Percentiles rank a stretch among this genome's conserved stretches.
Evolutionary conservation across 768 basidiomycete genomes (phyloP).

Genomic region (Leucocoprinus sp.): DNA sequence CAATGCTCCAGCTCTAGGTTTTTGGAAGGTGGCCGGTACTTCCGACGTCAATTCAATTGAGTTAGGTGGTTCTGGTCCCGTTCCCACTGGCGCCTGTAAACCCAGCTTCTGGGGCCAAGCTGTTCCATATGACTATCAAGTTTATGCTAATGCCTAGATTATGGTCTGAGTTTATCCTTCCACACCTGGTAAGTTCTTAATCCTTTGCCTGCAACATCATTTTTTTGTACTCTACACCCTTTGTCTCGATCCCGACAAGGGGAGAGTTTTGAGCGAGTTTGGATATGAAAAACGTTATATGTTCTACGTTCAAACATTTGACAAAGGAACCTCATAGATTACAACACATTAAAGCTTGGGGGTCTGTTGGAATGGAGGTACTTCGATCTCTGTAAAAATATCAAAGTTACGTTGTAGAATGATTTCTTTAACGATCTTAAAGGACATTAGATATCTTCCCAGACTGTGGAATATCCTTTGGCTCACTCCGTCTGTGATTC

Average conservation of each 20-base stretch:
- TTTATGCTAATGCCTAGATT: conserved; percentile 31
- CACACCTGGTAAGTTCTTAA: too few relatives aligned
- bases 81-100: conserved; percentile 49
- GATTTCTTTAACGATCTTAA: conserved; percentile 44
- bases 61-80: conserved; percentile 51
- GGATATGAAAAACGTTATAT: too few relatives aligned
- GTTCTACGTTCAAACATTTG: background rate
- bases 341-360: conserved; percentile 21
- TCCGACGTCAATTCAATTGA: conserved; percentile 47
- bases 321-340: background rate
- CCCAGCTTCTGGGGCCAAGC: conserved; percentile 59
- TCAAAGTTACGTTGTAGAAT: conserved; percentile 56
- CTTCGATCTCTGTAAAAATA: conserved; percentile 47
- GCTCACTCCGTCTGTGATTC: conserved; percentile 43
- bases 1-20: conserved; percentile 39
- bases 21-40: conserved; percentile 48
- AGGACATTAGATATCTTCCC: background rate
- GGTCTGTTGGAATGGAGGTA: conserved; percentile 19
- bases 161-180: too few relatives aligned
- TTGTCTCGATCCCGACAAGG: too few relatives aligned
- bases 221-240: background rate
- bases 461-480: background rate
- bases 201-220: background rate
- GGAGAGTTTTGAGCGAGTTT: too few relatives aligned
- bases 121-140: conserved; percentile 68